Conservation (phyloP, 768 basidiomycete genomes). For the Mycena pura region DNA sequence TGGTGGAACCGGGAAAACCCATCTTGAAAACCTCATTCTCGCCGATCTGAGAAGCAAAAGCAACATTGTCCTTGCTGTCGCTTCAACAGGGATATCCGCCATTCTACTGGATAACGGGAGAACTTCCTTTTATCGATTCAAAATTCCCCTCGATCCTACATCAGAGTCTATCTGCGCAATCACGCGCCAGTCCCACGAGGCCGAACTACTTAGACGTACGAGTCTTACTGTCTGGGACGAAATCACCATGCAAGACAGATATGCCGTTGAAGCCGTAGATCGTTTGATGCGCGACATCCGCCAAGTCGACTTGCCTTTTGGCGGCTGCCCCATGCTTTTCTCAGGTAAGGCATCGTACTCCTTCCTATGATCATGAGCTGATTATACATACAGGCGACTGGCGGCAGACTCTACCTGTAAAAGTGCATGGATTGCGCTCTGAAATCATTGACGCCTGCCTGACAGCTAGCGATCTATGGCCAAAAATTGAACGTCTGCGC, state of each 20-base stretch:
- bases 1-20: background rate
- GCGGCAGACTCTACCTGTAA: slow-evolving; percentile 44
- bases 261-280: background rate
- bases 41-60: too few relatives aligned
- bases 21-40: too few relatives aligned
- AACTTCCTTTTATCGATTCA: background rate
- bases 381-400: too few relatives aligned
- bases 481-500: background rate
- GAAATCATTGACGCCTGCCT: slow-evolving; percentile 38
- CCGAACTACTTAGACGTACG: slow-evolving; percentile 8
- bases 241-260: background rate
- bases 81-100: too few relatives aligned
- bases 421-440: slow-evolving; percentile 35
- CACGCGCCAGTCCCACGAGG: slow-evolving; percentile 45
- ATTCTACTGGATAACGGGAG: slow-evolving; percentile 28
- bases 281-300: slow-evolving; percentile 40
- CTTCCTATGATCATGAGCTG: too few relatives aligned
- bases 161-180: slow-evolving; percentile 45
- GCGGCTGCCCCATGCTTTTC: slow-evolving; percentile 15
- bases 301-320: slow-evolving; percentile 25
- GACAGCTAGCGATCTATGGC: background rate
- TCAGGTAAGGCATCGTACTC: too few relatives aligned
- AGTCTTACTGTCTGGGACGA: slow-evolving; percentile 15
- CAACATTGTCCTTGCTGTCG: too few relatives aligned
- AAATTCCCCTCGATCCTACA: background rate